Base-by-base conservation (phyloP, 2,329 filamentous ascomycete genomes). In the Zarea fungicola region DNA sequence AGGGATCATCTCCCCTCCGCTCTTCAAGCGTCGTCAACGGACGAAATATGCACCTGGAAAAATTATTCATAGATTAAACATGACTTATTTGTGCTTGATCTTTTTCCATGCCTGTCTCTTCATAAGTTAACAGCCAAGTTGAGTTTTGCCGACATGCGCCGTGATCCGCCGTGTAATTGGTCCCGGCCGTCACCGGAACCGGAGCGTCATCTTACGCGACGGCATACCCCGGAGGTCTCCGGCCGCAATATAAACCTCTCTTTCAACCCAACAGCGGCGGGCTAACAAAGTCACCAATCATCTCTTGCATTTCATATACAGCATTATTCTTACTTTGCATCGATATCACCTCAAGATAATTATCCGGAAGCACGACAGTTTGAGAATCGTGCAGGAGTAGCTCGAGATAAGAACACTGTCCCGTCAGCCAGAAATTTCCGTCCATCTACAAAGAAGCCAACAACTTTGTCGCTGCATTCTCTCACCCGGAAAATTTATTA, bases 121-220 rank as follows among this genome's bases (percentile, higher is more conserved):
- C 23, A 8, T 1, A 26, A 19, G 14, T 4, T 1, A 19, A 2
- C 9, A 2, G 6, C 16, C 23, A 19, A 16, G 6, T 19, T 43
- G n/a, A 16, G 6, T 19, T 43, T 9, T 19, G 42, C 42, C 35
- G 35, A 47, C 18, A 39, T 21, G 25, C 44, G 44, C 35, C 44
- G 44, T 28, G 19, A 35, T 47, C 35, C 35, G 44, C 23, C 44
- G 32, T 19, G 23, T 16, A 16, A 14, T 40, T 36, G 5, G 3
- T 8, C 26, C 35, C 44, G 44, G 44, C 44, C 44, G 35, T 26
- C 35, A 25, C 44, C 44, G 44, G 44, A 32, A 47, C 44, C 44
- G 44, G 44, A 47, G 44, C 14, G 34, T 8, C 4, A 34, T 11
- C 26, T 32, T 19, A 26, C 44, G 25, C 10, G 28, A 9, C 44